A percentile compares a stretch with the other conserved stretches of the same genome.
phyloP scores from a whole-genome alignment of 257 asterid genomes.

The Solanum ossicruentum region DNA sequence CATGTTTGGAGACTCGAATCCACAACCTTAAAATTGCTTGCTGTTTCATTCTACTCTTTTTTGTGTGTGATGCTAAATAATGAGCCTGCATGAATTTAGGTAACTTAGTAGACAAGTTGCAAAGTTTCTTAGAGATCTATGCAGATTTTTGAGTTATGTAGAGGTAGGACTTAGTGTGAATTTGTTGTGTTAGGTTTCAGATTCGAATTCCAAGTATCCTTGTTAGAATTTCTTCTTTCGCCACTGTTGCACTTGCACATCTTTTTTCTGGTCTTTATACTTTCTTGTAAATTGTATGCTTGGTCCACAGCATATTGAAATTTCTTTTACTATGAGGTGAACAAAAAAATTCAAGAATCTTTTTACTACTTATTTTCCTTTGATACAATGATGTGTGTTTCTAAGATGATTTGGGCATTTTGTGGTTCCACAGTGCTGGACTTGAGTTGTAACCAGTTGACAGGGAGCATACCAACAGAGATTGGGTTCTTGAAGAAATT shows the following conservation, averaged over 20 bases:
- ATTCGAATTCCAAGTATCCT: neutral
- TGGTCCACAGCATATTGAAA: neutral
- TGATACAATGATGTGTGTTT: neutral
- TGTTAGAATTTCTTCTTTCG: neutral
- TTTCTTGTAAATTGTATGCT: neutral
- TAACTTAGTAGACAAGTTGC: neutral
- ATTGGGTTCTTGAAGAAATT: conserved; percentile 43
- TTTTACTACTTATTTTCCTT: neutral
- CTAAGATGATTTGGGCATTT: neutral
- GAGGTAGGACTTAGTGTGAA: neutral
- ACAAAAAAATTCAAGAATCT: neutral
- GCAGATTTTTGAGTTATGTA: neutral
- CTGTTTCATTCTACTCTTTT: neutral
- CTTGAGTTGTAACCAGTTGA: conserved; percentile 55
- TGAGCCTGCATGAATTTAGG: neutral
- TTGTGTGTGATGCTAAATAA: neutral
- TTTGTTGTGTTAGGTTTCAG: neutral
- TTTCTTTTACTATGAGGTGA: neutral
- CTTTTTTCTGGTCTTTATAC: neutral
- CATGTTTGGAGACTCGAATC: no score
- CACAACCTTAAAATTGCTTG: neutral
- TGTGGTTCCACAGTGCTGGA: conserved; percentile 45
- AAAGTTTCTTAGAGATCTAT: neutral
- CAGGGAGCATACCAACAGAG: conserved; percentile 56
- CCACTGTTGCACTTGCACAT: neutral